phyloP scores from a whole-genome alignment of 148 eudicot species.

The Gaultheria prostrata region DNA sequence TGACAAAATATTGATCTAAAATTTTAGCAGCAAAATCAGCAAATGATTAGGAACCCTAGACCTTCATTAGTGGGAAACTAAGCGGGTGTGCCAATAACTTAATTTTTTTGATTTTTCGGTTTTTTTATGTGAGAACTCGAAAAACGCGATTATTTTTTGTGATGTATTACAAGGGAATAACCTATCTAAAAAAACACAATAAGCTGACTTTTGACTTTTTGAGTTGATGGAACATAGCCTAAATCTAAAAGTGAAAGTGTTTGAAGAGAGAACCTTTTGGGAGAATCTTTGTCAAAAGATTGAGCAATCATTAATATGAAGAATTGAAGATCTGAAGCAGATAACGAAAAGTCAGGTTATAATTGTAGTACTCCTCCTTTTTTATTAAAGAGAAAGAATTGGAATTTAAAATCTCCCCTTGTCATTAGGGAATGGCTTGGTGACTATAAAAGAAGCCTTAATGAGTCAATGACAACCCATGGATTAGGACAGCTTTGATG shows the following conservation, averaged over 20 bases:
- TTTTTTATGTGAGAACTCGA: too few species aligned
- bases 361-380: background rate
- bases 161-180: too few species aligned
- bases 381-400: background rate
- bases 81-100: too few species aligned
- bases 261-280: background rate
- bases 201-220: too few species aligned
- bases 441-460: too few species aligned
- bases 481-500: background rate
- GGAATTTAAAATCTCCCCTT: background rate
- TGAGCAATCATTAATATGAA: background rate
- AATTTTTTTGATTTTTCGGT: too few species aligned
- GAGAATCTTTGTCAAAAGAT: conserved; percentile 10
- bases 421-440: background rate
- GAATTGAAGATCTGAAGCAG: background rate
- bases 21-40: background rate
- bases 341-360: background rate
- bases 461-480: background rate
- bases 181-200: too few species aligned
- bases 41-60: background rate
- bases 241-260: background rate
- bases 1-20: background rate
- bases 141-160: too few species aligned
- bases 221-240: too few species aligned
- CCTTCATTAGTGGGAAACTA: too few species aligned